Base-by-base conservation (phyloP, 305 asterid species). In the Fraxinus nigra region DNA sequence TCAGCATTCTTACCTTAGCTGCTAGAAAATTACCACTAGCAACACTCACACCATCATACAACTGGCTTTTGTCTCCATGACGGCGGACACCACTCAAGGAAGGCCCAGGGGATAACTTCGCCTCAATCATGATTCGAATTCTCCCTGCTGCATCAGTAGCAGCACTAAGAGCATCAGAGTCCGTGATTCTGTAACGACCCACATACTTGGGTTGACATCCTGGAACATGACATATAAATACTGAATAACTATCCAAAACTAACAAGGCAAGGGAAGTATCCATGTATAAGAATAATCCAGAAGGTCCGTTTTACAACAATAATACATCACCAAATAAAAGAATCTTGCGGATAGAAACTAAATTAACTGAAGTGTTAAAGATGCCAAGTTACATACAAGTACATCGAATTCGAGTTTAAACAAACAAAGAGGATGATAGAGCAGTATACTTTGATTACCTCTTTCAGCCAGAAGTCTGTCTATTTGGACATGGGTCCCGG, bases 141-240 rank as follows among this genome's bases (percentile, higher is more conserved):
- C 92, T 92, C 76, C 98, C 98, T 2, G 97, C 90, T 34, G 99
- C 96, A 88, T 93, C 93, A 90, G 87, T 92, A 59, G 99, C 95
- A 33, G 99, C 98, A 76, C 84, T 80, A 73, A 93, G 98, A 76
- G 99, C 95, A 85, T 94, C 97, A 46, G 96, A 63, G 79, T 96
- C 99, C 1, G 99, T 92, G 82, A 96, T 85, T 88, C 99, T 94
- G 85, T 96, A 96, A 86, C 97, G 89, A 77, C 99, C 99, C 59
- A 86, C 92, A 78, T 92, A 96, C 87, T 89, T 92, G 32, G 98
- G 92, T 75, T 94, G 95, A 73, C 86, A 90, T 81, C 97, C 99
- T 97, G 92, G 78, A 56, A 86, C 59, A 83, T 22, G 16, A 43
- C 54, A 43, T 0, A 43, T 43, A 43, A 43, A 3, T 43, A 43